These are phyloP conservation scores for Staphylotrichum longicolle DNA, from an alignment of 495 filamentous ascomycete species.

Conservation along the genomic window DNA sequence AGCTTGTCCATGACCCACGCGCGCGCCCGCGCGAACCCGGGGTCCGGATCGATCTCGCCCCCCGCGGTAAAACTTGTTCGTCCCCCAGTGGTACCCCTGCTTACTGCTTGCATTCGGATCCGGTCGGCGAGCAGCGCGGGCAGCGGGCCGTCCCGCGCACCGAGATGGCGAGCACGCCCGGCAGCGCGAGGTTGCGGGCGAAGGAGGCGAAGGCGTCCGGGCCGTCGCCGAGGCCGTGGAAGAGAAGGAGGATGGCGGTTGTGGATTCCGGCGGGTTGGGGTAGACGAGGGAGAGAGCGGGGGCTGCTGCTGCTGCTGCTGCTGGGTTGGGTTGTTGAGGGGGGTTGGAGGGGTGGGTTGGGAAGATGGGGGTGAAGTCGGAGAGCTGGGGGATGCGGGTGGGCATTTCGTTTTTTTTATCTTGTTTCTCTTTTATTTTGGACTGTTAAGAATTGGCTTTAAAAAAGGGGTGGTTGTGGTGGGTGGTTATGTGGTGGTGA, in stretches of 20 bases:
- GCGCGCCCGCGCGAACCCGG: constrained; percentile 63
- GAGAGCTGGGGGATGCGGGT: constrained; percentile 39
- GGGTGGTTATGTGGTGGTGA: neutral
- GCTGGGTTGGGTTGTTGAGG: constrained; percentile 16
- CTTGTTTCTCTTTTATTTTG: neutral
- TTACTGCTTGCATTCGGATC: constrained; percentile 14
- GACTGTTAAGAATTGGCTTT: neutral
- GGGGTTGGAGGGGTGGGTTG: constrained; percentile 28
- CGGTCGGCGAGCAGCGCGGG: constrained; percentile 53
- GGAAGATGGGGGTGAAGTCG: constrained; percentile 37
- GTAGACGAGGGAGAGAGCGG: constrained; percentile 31
- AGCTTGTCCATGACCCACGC: constrained; percentile 54
- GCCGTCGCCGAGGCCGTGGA: constrained; percentile 84
- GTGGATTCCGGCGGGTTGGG: constrained; percentile 46
- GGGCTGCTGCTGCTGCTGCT: constrained; percentile 23
- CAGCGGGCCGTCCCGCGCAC: constrained; percentile 69
- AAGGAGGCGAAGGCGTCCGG: constrained; percentile 67
- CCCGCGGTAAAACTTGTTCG: constrained; percentile 72
- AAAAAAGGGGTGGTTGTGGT: neutral
- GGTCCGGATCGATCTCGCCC: constrained; percentile 72
- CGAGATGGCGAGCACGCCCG: constrained; percentile 74
- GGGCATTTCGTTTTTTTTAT: constrained; percentile 22
- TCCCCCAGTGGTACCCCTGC: constrained; percentile 80
- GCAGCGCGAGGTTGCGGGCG: constrained; percentile 68
- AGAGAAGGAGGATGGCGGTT: constrained; percentile 77